phyloP scores from a whole-genome alignment of 345 rosid genomes.

The Sonneratia alba region DNA sequence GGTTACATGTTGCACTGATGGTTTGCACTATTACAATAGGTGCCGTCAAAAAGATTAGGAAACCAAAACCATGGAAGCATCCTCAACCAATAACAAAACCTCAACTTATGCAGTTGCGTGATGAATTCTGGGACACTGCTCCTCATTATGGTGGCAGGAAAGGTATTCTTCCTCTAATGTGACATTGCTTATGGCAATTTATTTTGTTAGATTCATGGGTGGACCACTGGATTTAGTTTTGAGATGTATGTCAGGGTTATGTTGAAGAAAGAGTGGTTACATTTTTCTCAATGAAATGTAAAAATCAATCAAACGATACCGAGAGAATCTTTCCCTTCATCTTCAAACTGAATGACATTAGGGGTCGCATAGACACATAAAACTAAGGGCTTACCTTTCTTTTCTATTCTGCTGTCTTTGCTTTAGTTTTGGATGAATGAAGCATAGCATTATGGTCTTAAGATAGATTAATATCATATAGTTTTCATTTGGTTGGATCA shows the following conservation, averaged over 20 bases:
- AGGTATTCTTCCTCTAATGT: slow-evolving; percentile 30
- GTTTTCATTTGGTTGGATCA: background rate
- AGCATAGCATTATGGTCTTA: background rate
- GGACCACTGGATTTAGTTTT: background rate
- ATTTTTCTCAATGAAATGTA: background rate
- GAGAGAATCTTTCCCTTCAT: background rate
- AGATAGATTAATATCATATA: background rate
- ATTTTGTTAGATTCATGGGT: background rate
- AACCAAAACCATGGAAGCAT: slow-evolving; percentile 92
- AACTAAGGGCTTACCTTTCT: too few relatives aligned
- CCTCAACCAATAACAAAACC: slow-evolving; percentile 64
- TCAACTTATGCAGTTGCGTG: slow-evolving; percentile 63
- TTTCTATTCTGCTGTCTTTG: too few relatives aligned
- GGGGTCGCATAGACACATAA: too few relatives aligned
- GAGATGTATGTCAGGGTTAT: background rate
- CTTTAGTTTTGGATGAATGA: background rate
- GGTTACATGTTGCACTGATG: background rate
- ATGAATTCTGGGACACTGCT: slow-evolving; percentile 96
- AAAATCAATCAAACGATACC: background rate
- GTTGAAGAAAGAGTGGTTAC: background rate
- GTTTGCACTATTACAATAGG: slow-evolving; percentile 15
- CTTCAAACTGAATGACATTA: background rate
- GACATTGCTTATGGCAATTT: background rate
- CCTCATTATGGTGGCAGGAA: slow-evolving; percentile 88
- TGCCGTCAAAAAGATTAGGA: slow-evolving; percentile 54